Conservation (phyloP, 1,284 basidiomycete species). For the Phellinidium pouzarii region DNA sequence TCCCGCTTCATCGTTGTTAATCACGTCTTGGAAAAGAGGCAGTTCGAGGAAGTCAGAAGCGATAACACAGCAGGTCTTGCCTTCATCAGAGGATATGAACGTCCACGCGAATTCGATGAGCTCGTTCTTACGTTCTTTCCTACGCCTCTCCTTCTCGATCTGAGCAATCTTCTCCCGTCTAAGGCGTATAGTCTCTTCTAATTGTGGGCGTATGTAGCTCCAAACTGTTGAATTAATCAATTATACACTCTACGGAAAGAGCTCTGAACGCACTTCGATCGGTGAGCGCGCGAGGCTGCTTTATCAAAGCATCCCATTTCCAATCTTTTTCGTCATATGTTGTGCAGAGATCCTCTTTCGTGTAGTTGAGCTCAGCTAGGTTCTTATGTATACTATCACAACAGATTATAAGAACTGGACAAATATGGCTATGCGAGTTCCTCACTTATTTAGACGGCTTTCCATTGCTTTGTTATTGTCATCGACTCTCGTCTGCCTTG, state of each 20-base stretch:
- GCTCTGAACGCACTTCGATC: background rate
- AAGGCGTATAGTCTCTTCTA: background rate
- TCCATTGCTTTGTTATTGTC: background rate
- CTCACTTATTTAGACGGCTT: background rate
- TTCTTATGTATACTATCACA: background rate
- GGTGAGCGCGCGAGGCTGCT: background rate
- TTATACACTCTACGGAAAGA: background rate
- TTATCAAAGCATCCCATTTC: background rate
- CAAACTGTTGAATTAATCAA: background rate
- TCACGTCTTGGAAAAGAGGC: too few relatives aligned
- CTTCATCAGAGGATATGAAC: too few relatives aligned
- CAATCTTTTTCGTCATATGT: background rate
- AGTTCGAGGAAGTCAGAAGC: too few relatives aligned
- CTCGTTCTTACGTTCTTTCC: too few relatives aligned
- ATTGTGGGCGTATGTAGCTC: background rate
- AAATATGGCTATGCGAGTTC: background rate
- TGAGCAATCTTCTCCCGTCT: background rate
- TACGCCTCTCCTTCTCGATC: too few relatives aligned
- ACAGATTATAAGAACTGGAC: background rate
- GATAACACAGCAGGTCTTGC: too few relatives aligned
- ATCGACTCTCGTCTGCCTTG: too few relatives aligned
- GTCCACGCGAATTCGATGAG: too few relatives aligned
- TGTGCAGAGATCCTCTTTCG: background rate
- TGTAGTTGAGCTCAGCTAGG: background rate
- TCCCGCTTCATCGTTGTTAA: too few relatives aligned